Base-by-base conservation (phyloP, 1,284 basidiomycete species). In the Rhodotorula sp. region DNA sequence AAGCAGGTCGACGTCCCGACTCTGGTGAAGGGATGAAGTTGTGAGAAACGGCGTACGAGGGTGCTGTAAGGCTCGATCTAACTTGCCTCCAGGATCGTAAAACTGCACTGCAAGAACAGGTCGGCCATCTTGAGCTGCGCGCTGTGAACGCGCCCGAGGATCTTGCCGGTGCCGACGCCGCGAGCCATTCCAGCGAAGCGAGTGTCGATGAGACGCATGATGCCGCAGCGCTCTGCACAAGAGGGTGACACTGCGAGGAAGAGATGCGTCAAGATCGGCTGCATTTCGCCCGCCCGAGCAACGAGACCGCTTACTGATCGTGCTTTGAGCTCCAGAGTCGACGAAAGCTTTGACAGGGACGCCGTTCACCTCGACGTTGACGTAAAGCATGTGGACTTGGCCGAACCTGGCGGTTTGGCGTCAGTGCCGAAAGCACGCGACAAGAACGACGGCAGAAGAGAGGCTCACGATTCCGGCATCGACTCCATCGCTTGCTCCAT, bases 121-220 rank as follows among this genome's bases (percentile, higher is more conserved):
- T 81, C 80, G 14, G 89, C 88, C 46, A 99, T 83, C 81, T 93
- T 94, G 76, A 99, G 86, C 81, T 94, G 96, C 0, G 93, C 93
- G 65, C 88, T 91, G 83, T 99, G 97, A 10, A 99, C 89, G 26
- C 96, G 87, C 2, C 97, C 97, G 1, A 99, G 86, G 76, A 99
- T 97, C 75, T 91, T 89, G 43, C 96, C 96, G 0, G 92, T 97
- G 26, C 96, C 96, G 16, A 98, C 97, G 34, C 97, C 97, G n/a
- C 88, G 86, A 0, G 96, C 97, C 68, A 97, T 90, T 57, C 96
- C 96, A 3, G 89, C 84, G 80, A 93, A 98, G 34, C 93, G 87
- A 46, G 84, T 88, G 80, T 99, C 96, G 21, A 98, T 81, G 39
- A 99, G 86, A 8, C 96, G 90, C 93, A 97, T 97, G 78, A 98